Evolutionary conservation across 2,329 filamentous ascomycete genomes (phyloP), one percentile per base, ranked within the genome.

Genomic region (Aspergillus aculeatinus): DNA sequence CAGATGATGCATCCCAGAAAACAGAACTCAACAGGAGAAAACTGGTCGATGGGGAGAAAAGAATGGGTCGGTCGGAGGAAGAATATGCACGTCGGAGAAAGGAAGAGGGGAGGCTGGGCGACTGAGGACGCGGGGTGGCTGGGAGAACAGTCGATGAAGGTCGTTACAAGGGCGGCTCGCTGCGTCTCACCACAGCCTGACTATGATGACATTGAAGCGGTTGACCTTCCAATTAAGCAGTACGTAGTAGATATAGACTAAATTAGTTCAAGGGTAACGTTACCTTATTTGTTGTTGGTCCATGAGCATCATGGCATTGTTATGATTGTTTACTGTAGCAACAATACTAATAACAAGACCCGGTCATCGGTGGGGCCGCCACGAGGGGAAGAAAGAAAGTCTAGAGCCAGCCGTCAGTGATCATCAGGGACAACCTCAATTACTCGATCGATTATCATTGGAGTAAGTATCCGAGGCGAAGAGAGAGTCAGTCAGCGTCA

Each of bases 51-150:
- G 14, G 35, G 53, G 51, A 55, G 39, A 55, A 59, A 56, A 23
- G 23, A 14, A 44, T 33, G 39, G 39, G 39, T 16, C 39, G 39
- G 16, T n/a, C 14, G 16, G 48, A 53, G 50, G 50, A 60, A 31
- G 35, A 52, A 51, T 53, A 58, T 50, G 51, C 57, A 42, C 53
- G 60, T 58, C 59, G 60, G 59, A 54, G 59, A 47, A 52, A 54
- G 57, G 58, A 35, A 61, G 16, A 57, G 65, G 58, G 65, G 71
- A 71, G 72, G 72, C 71, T 74, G 72, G 72, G 67, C 71, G 65
- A 72, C 64, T 71, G 60, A 69, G 42, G 44, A 35, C 62, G 66
- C 55, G 62, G 58, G 70, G 72, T 70, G 72, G 72, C 72, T 74
- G 72, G 71, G 67, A 64, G 62, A 60, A 61, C 35, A 25, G 44